Evolutionary conservation across 164 flowering plant genomes (phyloP), one percentile per base, ranked within the genome.

Genomic region (Stephania yunnanensis): DNA sequence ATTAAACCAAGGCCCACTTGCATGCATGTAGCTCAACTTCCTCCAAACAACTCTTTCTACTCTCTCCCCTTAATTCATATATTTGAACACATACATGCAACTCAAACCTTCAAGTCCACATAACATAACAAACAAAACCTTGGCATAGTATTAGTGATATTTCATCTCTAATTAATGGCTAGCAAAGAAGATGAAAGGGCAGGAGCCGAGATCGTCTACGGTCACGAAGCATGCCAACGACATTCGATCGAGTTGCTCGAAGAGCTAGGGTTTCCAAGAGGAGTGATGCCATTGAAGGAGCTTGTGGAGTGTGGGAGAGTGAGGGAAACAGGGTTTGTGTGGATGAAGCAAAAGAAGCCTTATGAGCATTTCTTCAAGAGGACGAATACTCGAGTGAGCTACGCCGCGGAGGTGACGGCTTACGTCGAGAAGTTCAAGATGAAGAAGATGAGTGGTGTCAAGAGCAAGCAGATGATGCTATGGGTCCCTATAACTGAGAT

Each of bases 401-500:
- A 95, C 53, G 88, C 87, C 1, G 12, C 58, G 0, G 97, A 95
- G 82, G 95, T 95, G 68, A 95, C 97, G 0, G 92, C 87, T 0
- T 93, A 92, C 44, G 82, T 93, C 13, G 98, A 93, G 84, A 89
- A 87, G 77, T 71, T 71, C 36, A 88, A 80, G 89, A 92, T 92
- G 94, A 90, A 82, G 87, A 89, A 85, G 84, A 86, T 92, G 90
- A 89, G 84, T 0, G 94, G 97, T 1, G 75, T 92, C 7, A 92
- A 89, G 88, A 89, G 88, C 81, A 92, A 86, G 81, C 98, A 93
- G 80, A 25, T 89, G 68, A 69, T 95, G 53, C 10, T 95, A 68
- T 93, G 98, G 98, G 88, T 95, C 25, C 97, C 98, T 0, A 83
- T 95, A 2, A 76, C 79, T 0, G 98, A 95, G 83, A 95, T 95